phyloP scores from a whole-genome alignment of 208 protist genomes.

The Willaertia magna region DNA sequence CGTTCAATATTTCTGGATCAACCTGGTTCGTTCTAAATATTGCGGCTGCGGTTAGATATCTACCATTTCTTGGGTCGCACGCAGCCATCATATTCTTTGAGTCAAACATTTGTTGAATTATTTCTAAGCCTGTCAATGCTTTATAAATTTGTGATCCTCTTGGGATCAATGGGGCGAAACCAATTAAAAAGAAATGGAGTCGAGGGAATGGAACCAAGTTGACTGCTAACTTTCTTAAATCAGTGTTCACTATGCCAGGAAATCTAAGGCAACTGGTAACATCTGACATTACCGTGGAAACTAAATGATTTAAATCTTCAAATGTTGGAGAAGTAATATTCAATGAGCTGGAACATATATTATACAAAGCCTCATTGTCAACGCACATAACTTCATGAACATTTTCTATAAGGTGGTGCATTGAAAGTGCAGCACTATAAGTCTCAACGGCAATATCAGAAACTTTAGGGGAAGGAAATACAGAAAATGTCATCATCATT shows the following conservation, averaged over 20 bases:
- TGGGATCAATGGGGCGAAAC: constrained; percentile 45
- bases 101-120: constrained; percentile 59
- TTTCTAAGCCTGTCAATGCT: constrained; percentile 42
- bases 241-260: constrained; percentile 60
- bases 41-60: constrained; percentile 49
- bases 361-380: constrained; percentile 62
- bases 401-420: constrained; percentile 52
- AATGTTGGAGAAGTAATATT: constrained; percentile 52
- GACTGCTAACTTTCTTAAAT: constrained; percentile 47
- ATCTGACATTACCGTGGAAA: constrained; percentile 57
- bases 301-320: constrained; percentile 50
- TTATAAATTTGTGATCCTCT: constrained; percentile 33
- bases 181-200: constrained; percentile 62
- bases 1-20: constrained; percentile 51
- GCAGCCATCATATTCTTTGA: constrained; percentile 57
- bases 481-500: constrained; percentile 52
- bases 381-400: constrained; percentile 45
- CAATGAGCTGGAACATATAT: constrained; percentile 53
- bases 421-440: constrained; percentile 45
- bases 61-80: constrained; percentile 40
- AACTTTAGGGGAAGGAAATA: constrained; percentile 56
- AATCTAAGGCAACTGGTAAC: constrained; percentile 53
- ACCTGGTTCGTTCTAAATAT: constrained; percentile 58
- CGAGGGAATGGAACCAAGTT: constrained; percentile 61
- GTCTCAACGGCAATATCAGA: constrained; percentile 52